These are phyloP conservation scores for Trematosphaeria pertusa DNA, from an alignment of 2,329 filamentous ascomycete species.

Conservation along the genomic window DNA sequence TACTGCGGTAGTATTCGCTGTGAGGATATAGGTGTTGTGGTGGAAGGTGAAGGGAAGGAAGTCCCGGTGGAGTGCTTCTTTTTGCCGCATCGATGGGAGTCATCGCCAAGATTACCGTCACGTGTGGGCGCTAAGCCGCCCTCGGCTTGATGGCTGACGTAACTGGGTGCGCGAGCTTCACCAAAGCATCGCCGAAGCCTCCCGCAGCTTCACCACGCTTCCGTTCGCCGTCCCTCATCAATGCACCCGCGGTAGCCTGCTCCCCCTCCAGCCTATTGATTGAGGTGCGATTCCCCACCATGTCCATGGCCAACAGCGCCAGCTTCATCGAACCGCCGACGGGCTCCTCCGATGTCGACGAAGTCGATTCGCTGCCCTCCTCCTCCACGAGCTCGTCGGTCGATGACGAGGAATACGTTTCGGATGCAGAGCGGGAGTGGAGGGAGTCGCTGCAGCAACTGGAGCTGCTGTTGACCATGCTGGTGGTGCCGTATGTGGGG, in stretches of 20 bases:
- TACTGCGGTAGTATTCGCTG: too few species aligned
- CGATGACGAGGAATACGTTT: constrained; percentile 67
- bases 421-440: constrained; percentile 95
- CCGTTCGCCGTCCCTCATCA: constrained; percentile 4
- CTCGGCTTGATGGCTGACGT: too few species aligned
- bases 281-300: constrained; percentile 27
- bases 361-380: constrained; percentile 59
- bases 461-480: constrained; percentile 91
- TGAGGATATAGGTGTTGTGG: constrained; percentile 8
- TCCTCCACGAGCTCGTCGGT: constrained; percentile 59
- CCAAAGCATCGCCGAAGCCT: constrained; percentile 20
- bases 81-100: constrained; percentile 23
- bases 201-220: constrained; percentile 12
- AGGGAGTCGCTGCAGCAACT: constrained; percentile 92
- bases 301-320: constrained; percentile 47
- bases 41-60: neutral
- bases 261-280: too few species aligned
- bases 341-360: constrained; percentile 48
- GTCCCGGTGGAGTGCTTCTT: constrained; percentile 9
- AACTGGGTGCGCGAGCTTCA: constrained; percentile 21
- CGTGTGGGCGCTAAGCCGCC: constrained; percentile 26
- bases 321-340: constrained; percentile 45
- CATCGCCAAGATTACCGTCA: constrained; percentile 21
- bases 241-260: constrained; percentile 31
- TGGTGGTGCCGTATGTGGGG: constrained; percentile 89